Percentiles rank a stretch among this genome's conserved stretches.
These are phyloP conservation scores for Theileria equi DNA, from an alignment of 169 alveolate species.

Conservation along the genomic window DNA sequence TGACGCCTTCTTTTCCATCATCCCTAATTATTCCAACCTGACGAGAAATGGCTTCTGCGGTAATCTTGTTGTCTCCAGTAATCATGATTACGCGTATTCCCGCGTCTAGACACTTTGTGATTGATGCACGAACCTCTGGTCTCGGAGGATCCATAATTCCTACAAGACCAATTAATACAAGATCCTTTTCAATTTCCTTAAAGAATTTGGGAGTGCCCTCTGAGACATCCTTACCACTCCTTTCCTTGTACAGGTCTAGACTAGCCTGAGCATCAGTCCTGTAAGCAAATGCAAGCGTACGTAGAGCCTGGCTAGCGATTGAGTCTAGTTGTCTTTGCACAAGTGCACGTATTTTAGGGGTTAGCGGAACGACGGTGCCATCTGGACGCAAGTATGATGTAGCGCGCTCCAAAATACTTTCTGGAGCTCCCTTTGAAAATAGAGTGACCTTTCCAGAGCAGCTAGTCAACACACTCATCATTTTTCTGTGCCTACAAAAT, in stretches of 20 bases:
- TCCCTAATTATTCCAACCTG: conserved; percentile 87
- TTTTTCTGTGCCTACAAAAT: conserved; percentile 94
- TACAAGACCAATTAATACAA: conserved; percentile 90
- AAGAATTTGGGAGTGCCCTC: conserved; percentile 50
- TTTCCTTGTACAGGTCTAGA: conserved; percentile 59
- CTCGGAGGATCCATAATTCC: conserved; percentile 98
- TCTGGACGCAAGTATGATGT: conserved; percentile 79
- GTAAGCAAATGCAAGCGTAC: conserved; percentile 84
- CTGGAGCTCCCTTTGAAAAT: conserved; percentile 99
- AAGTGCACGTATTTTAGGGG: conserved; percentile 71
- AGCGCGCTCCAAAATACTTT: conserved; percentile 87
- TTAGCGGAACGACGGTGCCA: conserved; percentile 74
- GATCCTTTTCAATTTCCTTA: conserved; percentile 84
- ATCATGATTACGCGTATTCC: conserved; percentile 99
- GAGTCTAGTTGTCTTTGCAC: conserved; percentile 77
- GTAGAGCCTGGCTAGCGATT: conserved; percentile 87
- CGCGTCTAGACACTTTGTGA: conserved; percentile 91
- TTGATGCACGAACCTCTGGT: conserved; percentile 91
- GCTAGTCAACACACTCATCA: conserved; percentile 87
- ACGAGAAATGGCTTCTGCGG: conserved; percentile 98
- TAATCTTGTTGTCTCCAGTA: conserved; percentile 97
- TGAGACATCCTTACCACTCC: conserved; percentile 3
- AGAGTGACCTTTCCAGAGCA: conserved; percentile 63
- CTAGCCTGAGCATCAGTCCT: conserved; percentile 55
- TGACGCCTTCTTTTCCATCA: conserved; percentile 41